Base-by-base conservation (phyloP, 2,329 filamentous ascomycete genomes). In the Calonectria montana region DNA sequence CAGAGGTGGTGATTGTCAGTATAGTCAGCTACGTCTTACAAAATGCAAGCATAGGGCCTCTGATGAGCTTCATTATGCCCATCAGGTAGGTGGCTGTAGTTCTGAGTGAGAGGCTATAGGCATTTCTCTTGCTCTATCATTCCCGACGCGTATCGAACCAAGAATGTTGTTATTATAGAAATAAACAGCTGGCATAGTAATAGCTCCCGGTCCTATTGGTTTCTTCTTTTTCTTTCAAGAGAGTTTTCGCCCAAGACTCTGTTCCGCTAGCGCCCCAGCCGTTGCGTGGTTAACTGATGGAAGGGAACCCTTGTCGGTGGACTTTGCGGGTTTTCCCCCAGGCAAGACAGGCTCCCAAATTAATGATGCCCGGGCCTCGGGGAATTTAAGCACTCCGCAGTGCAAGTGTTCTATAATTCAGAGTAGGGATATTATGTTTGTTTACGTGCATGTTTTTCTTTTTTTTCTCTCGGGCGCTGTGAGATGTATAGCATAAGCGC, bases 251-350 rank as follows among this genome's bases (percentile, higher is more conserved):
- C 31, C 29, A 6, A 6, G 29, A n/a, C 29, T 37, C 35, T 55
- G 4, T 15, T 35, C 39, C 25, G 18, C 47, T 37, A 41, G 31
- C 50, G 50, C 50, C 50, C 50, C 50, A 37, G 8, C 50, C 50
- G 50, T 55, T 55, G 50, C 50, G 50, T 55, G 50, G 50, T 57
- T 21, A 57, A 57, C 53, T 25, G 31, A 57, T 37, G 53, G 53
- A 37, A 59, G 53, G 53, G 53, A 59, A 59, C 53, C 53, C 53
- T 59, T 59, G 53, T 23, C 21, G 2, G 53, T 15, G 31, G 47
- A 50, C 23, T 59, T 39, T 8, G 53, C 53, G 27, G n/a, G 53
- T 59, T 39, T 21, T 59, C 15, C n/a, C 53, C 53, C 53, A 39
- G 53, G 18, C 53, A 25, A 23, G 31, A 21, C 35, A 7, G 18